Percentiles rank a stretch among this genome's conserved stretches.
Evolutionary conservation across 1,139 yeast species (phyloP).

Genomic region (Pichia sp.): DNA sequence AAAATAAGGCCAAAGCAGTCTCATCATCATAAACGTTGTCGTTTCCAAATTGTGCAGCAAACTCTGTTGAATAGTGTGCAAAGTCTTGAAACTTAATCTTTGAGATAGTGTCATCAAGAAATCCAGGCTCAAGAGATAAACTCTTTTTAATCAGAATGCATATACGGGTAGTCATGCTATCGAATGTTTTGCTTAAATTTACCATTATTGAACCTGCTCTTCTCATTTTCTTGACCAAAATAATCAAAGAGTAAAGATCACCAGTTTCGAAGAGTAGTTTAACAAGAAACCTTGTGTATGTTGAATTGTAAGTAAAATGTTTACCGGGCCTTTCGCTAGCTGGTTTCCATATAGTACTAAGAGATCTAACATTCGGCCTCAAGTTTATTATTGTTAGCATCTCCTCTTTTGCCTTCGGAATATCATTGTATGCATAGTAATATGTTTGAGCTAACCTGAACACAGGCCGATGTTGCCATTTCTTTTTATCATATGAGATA

Average conservation of each 20-base stretch:
- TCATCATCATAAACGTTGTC: conserved; percentile 25
- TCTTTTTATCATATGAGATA: conserved; percentile 58
- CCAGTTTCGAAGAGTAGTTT: conserved; percentile 45
- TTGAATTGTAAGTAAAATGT: conserved; percentile 72
- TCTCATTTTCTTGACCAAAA: conserved; percentile 62
- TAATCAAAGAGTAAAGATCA: conserved; percentile 54
- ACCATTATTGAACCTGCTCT: conserved; percentile 73
- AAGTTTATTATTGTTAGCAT: conserved; percentile 58
- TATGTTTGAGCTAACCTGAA: conserved; percentile 64
- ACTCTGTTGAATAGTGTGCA: conserved; percentile 32
- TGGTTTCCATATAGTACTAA: conserved; percentile 90
- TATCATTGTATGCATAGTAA: conserved; percentile 47
- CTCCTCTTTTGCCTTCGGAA: conserved; percentile 51
- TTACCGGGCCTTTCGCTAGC: conserved; percentile 89
- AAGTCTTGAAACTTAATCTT: conserved; percentile 43
- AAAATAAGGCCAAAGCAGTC: conserved; percentile 33
- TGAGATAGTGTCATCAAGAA: conserved; percentile 47
- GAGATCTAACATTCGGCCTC: conserved; percentile 61
- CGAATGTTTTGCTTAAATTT: conserved; percentile 59
- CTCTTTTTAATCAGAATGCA: conserved; percentile 45
- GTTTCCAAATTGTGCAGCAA: conserved; percentile 24
- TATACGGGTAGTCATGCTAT: conserved; percentile 39
- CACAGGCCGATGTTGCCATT: conserved; percentile 88
- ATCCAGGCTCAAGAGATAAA: conserved; percentile 39
- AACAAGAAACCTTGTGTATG: conserved; percentile 61